Evolutionary conservation across 1,284 basidiomycete genomes (phyloP), one percentile per base, ranked within the genome.

Genomic region (Gastroboletus turbinatus): DNA sequence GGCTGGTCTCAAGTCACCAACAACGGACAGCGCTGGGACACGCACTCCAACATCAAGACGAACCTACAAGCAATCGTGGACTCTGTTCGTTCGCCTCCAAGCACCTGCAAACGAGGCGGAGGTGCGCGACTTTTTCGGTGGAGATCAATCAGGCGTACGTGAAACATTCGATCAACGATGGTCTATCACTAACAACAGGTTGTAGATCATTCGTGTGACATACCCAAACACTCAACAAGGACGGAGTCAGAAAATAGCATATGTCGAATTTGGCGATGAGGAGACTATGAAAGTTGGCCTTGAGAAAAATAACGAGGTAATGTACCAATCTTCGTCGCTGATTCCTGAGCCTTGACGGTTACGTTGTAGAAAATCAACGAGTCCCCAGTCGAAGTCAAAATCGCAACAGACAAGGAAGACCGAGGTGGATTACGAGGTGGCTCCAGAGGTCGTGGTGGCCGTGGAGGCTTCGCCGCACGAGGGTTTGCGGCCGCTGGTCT

Each of bases 241-340:
- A 27, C 81, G 82, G 55, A 75, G 60, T 54, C 73, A 77, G 63
- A 85, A 78, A 62, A 76, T 90, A 55, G 90, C 84, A 1, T 96
- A 94, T 65, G 83, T 95, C 57, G 94, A 96, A 69, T 96, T 95
- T 71, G 87, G 82, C 8, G 88, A 89, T 64, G 92, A 94, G 66
- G 88, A 87, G 46, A 79, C 84, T 23, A 91, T 94, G 89, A 88
- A 83, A 65, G 80, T 77, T 25, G 92, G 85, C 1, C 73, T 95
- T 25, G 85, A 83, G 59, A 86, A 84, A 63, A 84, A 88, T 63
- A 81, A 78, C 16, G 84, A 86, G 70, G 91, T 91, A 62, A 57
- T 21, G 23, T 8, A 5, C 17, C 5, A 5, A 78, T 73, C 47
- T 8, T 57, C 58, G 19, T 46, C 19, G 21, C 25, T 57, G 35